Percentiles rank a stretch among this genome's conserved stretches.
phyloP scores from a whole-genome alignment of 495 filamentous ascomycete genomes.

The Parathielavia hyrcaniae region DNA sequence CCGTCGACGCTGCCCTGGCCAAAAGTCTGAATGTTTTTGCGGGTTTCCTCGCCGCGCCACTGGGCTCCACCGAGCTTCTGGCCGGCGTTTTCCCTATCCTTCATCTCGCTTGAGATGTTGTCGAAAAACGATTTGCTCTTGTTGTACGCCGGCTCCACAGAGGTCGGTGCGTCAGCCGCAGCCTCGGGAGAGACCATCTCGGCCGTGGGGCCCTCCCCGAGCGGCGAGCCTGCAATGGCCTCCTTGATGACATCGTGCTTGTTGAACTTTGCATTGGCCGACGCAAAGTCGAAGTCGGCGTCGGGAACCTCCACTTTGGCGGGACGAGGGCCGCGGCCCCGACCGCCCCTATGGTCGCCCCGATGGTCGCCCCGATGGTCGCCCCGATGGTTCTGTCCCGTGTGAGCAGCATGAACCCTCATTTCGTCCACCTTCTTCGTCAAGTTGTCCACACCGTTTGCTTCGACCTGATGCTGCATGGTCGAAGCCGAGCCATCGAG shows the following conservation, averaged over 20 bases:
- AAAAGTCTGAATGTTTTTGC: conserved; percentile 96
- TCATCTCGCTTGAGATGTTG: conserved; percentile 89
- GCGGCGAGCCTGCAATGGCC: conserved; percentile 71
- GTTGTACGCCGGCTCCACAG: conserved; percentile 60
- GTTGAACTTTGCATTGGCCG: conserved; percentile 94
- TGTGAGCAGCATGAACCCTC: conserved; percentile 55
- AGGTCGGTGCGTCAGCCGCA: conserved; percentile 34
- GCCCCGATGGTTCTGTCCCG: conserved; percentile 35
- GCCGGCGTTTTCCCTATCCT: conserved; percentile 69
- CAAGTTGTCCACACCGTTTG: conserved; percentile 63
- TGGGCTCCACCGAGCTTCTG: conserved; percentile 73
- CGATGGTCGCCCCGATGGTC: too few relatives aligned
- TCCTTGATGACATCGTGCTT: conserved; percentile 93
- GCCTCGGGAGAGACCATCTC: conserved; percentile 28
- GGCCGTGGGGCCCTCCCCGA: conserved; percentile 48
- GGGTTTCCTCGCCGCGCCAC: conserved; percentile 87
- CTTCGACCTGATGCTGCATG: conserved; percentile 30
- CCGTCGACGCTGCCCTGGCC: conserved; percentile 94
- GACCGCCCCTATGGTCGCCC: conserved; percentile 35
- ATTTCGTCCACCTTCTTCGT: conserved; percentile 83
- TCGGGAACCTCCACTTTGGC: conserved; percentile 80
- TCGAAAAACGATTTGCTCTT: conserved; percentile 88
- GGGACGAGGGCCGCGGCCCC: conserved; percentile 48
- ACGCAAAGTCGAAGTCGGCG: conserved; percentile 88
- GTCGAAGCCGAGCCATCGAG: conserved; percentile 42